These are phyloP conservation scores for Albugo candida DNA, from an alignment of 352 stramenopile genomes.

Conservation along the genomic window DNA sequence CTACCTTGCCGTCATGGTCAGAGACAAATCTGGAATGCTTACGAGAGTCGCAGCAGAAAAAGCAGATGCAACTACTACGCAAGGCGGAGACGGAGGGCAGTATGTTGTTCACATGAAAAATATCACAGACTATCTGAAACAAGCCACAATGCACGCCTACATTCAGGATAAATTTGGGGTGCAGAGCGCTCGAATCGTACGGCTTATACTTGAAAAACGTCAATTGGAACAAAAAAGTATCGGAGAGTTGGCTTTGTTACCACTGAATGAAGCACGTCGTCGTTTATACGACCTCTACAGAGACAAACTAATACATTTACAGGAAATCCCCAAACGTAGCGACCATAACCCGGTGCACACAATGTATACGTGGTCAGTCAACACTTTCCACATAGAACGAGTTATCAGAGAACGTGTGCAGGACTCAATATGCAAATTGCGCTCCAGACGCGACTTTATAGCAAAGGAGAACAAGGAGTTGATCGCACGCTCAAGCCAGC, in stretches of 20 bases:
- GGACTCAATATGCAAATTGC: slow-evolving; percentile 48
- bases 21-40: slow-evolving; percentile 77
- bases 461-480: slow-evolving; percentile 78
- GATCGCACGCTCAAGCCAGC: slow-evolving; percentile 67
- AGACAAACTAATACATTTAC: slow-evolving; percentile 56
- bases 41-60: slow-evolving; percentile 55
- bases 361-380: slow-evolving; percentile 71
- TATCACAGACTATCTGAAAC: slow-evolving; percentile 58
- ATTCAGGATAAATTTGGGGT: slow-evolving; percentile 66
- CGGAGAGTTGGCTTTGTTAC: slow-evolving; percentile 60
- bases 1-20: slow-evolving; percentile 80
- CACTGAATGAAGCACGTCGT: slow-evolving; percentile 57
- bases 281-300: slow-evolving; percentile 66
- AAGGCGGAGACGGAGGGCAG: slow-evolving; percentile 55
- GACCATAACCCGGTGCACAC: slow-evolving; percentile 81
- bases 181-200: slow-evolving; percentile 65
- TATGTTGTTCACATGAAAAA: slow-evolving; percentile 83
- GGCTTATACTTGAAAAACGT: slow-evolving; percentile 65
- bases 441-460: slow-evolving; percentile 43
- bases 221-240: slow-evolving; percentile 78
- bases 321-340: slow-evolving; percentile 74
- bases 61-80: slow-evolving; percentile 30
- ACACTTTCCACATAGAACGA: slow-evolving; percentile 40
- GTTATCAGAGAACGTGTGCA: slow-evolving; percentile 44
- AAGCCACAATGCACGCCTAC: slow-evolving; percentile 63